Conservation (phyloP, 1,284 basidiomycete species). For the Ceratobasidium sp. region DNA sequence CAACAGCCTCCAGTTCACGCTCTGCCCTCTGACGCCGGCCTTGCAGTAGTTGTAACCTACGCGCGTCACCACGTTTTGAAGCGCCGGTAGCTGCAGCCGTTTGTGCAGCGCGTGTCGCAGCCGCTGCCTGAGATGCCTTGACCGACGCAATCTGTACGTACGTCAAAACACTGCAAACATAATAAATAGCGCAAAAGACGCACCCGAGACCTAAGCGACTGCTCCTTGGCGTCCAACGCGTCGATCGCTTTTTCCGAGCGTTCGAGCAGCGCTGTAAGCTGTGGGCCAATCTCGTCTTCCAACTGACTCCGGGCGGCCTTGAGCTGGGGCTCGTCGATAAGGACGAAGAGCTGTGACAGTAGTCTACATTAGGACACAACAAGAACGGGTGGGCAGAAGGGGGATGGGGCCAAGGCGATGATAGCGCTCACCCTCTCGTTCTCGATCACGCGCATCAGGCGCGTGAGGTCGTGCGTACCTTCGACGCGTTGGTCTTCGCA, state of each 20-base stretch:
- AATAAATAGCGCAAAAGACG: background rate
- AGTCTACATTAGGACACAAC: no score
- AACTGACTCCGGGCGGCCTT: conserved; percentile 44
- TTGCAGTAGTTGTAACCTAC: conserved; percentile 25
- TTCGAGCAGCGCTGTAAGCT: conserved; percentile 45
- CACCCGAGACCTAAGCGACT: conserved; percentile 43
- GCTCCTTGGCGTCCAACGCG: conserved; percentile 44
- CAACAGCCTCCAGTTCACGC: conserved; percentile 23
- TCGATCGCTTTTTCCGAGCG: conserved; percentile 47
- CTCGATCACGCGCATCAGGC: conserved; percentile 45
- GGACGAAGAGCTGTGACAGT: conserved; percentile 48
- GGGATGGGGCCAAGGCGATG: background rate
- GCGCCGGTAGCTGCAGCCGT: conserved; percentile 27
- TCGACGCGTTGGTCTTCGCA: conserved; percentile 30
- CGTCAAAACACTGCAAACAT: background rate
- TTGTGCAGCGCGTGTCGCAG: conserved; percentile 20
- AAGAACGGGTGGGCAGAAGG: background rate
- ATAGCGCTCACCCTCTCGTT: conserved; percentile 44
- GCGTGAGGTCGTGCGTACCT: conserved; percentile 45
- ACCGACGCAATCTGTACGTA: conserved; percentile 28
- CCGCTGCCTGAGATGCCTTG: conserved; percentile 31
- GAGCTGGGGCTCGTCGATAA: conserved; percentile 46
- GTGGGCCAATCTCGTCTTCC: conserved; percentile 45
- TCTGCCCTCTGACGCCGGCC: conserved; percentile 30
- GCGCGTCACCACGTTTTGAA: conserved; percentile 29